Evolutionary conservation across 1,284 basidiomycete species (phyloP).

Genomic region (Trichosporon ovoides): DNA sequence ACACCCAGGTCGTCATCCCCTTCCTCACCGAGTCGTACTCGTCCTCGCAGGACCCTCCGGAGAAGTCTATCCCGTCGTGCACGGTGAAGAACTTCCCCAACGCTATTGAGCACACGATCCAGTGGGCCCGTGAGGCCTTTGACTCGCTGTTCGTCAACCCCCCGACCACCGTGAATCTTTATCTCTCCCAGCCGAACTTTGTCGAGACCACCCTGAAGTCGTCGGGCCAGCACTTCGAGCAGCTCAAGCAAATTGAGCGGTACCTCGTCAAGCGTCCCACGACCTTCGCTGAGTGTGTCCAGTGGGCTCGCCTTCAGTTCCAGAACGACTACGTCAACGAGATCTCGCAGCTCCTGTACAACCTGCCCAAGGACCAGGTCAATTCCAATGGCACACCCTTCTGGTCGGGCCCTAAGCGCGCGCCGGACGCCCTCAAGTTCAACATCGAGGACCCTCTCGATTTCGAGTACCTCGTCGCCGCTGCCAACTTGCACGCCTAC

Average conservation of each 20-base stretch:
- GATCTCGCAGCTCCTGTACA: constrained; percentile 88
- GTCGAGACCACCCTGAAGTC: constrained; percentile 85
- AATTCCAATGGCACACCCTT: constrained; percentile 89
- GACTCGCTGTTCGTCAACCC: constrained; percentile 93
- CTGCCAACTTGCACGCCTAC: constrained; percentile 93
- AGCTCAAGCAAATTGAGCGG: constrained; percentile 82
- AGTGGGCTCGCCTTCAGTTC: constrained; percentile 94
- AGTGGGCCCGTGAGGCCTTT: constrained; percentile 95
- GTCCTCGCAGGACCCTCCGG: constrained; percentile 97
- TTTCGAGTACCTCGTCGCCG: constrained; percentile 83
- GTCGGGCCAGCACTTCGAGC: constrained; percentile 82
- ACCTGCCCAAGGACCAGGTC: constrained; percentile 85
- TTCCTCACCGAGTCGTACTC: constrained; percentile 96
- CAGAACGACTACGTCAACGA: constrained; percentile 92
- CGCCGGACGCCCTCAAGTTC: constrained; percentile 88
- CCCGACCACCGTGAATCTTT: constrained; percentile 88
- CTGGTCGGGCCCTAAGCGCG: constrained; percentile 97
- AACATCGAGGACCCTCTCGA: constrained; percentile 78
- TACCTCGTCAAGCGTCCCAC: constrained; percentile 90
- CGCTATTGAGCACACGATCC: constrained; percentile 95
- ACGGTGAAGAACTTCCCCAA: constrained; percentile 99
- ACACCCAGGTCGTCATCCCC: constrained; percentile 93
- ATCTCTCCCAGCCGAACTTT: constrained; percentile 94
- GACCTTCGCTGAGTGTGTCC: constrained; percentile 94
- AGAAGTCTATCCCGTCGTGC: constrained; percentile 96